Percentiles rank a stretch among this genome's conserved stretches.
Evolutionary conservation across 257 asterid genomes (phyloP).

Genomic region (Gentiana macrophylla): DNA sequence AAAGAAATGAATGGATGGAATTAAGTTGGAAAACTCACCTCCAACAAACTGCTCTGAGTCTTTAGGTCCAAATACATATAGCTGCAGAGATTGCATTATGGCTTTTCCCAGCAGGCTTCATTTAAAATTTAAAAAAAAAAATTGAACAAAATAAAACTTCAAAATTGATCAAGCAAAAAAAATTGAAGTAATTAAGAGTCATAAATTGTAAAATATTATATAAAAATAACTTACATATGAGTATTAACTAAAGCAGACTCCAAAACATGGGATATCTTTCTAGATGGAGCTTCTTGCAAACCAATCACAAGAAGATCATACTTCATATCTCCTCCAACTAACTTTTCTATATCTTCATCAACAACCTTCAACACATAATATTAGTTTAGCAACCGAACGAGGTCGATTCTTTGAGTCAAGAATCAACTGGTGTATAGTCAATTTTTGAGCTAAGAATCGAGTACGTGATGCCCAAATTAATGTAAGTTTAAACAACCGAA

Average conservation of each 20-base stretch:
- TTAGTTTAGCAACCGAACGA: too few relatives aligned
- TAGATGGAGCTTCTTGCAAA: constrained; percentile 55
- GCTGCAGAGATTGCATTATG: constrained; percentile 53
- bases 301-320: constrained; percentile 57
- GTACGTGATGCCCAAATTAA: too few relatives aligned
- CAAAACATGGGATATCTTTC: constrained; percentile 29
- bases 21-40: constrained; percentile 16
- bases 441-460: too few relatives aligned
- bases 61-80: constrained; percentile 44
- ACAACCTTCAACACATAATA: constrained; percentile 22
- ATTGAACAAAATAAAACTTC: neutral
- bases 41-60: constrained; percentile 19
- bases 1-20: too few relatives aligned
- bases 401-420: too few relatives aligned
- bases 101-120: constrained; percentile 45
- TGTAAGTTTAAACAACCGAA: too few relatives aligned
- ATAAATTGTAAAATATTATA: too few relatives aligned
- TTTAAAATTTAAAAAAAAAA: neutral
- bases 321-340: constrained; percentile 40
- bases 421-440: too few relatives aligned
- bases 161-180: neutral
- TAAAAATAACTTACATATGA: constrained; percentile 28
- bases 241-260: constrained; percentile 33
- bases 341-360: constrained; percentile 36
- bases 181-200: too few relatives aligned